Conservation (phyloP, 495 filamentous ascomycete species). For the Venustampulla echinocandica region DNA sequence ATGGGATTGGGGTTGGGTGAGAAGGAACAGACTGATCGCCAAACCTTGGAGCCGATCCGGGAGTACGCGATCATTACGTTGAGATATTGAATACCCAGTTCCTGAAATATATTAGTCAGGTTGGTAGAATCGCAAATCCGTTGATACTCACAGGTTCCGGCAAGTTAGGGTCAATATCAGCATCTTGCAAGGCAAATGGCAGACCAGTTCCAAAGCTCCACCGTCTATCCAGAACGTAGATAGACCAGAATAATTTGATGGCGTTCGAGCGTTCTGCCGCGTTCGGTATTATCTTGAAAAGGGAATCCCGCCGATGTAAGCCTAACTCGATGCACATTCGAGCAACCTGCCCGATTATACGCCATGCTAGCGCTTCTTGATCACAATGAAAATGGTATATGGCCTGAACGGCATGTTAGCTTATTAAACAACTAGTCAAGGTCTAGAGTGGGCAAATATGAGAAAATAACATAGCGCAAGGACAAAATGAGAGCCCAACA, state of each 20-base stretch:
- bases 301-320: constrained; percentile 64
- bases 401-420: constrained; percentile 41
- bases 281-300: constrained; percentile 54
- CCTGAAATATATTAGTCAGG: constrained; percentile 1
- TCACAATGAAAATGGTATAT: constrained; percentile 80
- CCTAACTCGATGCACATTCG: constrained; percentile 75
- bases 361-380: constrained; percentile 73
- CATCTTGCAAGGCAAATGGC: constrained; percentile 73
- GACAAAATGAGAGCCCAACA: not conserved
- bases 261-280: constrained; percentile 56
- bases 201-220: constrained; percentile 78
- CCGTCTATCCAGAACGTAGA: constrained; percentile 69
- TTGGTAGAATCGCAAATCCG: too few species aligned
- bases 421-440: too few species aligned
- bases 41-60: constrained; percentile 68
- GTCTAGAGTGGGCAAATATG: not conserved
- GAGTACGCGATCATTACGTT: constrained; percentile 72
- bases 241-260: constrained; percentile 67
- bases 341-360: constrained; percentile 65
- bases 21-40: constrained; percentile 54
- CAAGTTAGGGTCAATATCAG: constrained; percentile 71
- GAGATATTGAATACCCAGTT: constrained; percentile 48
- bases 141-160: constrained; percentile 65
- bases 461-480: not conserved
- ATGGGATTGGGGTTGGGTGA: constrained; percentile 39